Evolutionary conservation across 495 filamentous ascomycete genomes (phyloP).

Genomic region (Pyrenula aspistea): DNA sequence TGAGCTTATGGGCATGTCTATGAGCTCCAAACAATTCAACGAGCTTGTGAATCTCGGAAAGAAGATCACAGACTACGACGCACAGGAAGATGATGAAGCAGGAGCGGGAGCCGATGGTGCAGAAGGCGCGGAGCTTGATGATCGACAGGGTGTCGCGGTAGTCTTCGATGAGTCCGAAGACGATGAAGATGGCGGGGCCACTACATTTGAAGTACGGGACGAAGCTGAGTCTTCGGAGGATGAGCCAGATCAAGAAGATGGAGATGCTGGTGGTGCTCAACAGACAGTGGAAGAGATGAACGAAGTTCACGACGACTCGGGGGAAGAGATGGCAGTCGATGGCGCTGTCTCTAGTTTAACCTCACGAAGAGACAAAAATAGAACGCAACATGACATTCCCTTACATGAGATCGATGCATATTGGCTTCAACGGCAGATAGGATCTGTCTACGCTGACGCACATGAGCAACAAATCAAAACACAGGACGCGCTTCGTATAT

Average conservation of each 20-base stretch:
- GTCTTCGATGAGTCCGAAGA: constrained; percentile 94
- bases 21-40: constrained; percentile 88
- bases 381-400: constrained; percentile 38
- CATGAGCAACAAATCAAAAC: constrained; percentile 88
- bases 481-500: constrained; percentile 61
- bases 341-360: constrained; percentile 2
- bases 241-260: constrained; percentile 39
- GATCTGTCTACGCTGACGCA: constrained; percentile 73
- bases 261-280: constrained; percentile 25
- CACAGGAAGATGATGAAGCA: constrained; percentile 89
- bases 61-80: constrained; percentile 98
- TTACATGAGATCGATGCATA: constrained; percentile 91
- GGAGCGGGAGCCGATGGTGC: constrained; percentile 54
- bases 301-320: constrained; percentile 37
- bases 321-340: constrained; percentile 58
- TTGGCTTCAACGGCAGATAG: constrained; percentile 92
- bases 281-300: constrained; percentile 36
- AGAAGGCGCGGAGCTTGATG: constrained; percentile 68
- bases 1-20: constrained; percentile 70
- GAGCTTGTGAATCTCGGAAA: constrained; percentile 94
- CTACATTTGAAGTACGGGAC: constrained; percentile 70
- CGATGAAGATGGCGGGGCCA: constrained; percentile 64
- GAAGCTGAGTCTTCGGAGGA: constrained; percentile 68
- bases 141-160: constrained; percentile 91
- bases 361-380: constrained; percentile 20